phyloP scores from a whole-genome alignment of 805 yeast genomes.

The Saturnispora gosingensis region DNA sequence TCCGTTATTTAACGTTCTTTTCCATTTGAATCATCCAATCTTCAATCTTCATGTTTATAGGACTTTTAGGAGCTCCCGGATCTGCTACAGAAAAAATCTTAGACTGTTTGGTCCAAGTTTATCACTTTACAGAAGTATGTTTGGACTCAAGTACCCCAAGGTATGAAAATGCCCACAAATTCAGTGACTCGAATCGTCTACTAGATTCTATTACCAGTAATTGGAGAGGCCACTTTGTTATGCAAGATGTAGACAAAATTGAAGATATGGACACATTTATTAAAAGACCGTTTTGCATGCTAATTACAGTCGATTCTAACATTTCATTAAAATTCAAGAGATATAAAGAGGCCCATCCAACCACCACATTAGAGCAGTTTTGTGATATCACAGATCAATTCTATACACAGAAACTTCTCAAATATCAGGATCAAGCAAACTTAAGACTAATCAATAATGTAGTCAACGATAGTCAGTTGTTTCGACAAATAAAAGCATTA shows the following conservation, averaged over 20 bases:
- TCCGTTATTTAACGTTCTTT: background rate
- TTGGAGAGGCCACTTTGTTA: conserved; percentile 58
- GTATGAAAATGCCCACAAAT: conserved; percentile 21
- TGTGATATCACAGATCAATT: conserved; percentile 8
- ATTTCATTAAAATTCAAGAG: conserved; percentile 36
- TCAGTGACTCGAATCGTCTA: conserved; percentile 25
- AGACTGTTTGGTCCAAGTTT: background rate
- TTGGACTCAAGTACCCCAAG: background rate
- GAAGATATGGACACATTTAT: conserved; percentile 37
- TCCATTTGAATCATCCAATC: too few relatives aligned
- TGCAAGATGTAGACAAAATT: conserved; percentile 38
- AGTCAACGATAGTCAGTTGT: conserved; percentile 27
- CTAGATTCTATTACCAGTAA: conserved; percentile 52
- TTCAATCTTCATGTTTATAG: conserved; percentile 47
- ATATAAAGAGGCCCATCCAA: conserved; percentile 9
- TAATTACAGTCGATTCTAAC: conserved; percentile 72
- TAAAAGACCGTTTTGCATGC: conserved; percentile 78
- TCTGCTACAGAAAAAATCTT: conserved; percentile 58
- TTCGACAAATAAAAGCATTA: conserved; percentile 30
- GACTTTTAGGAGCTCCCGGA: conserved; percentile 58
- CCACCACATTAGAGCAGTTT: conserved; percentile 11
- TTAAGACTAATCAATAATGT: conserved; percentile 49
- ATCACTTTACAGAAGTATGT: background rate
- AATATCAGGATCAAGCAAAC: conserved; percentile 35
- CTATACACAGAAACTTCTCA: conserved; percentile 21